These are phyloP conservation scores for Rhizoclosmatium sp. DNA, from an alignment of 192 early-diverging fungal genomes.

Conservation along the genomic window DNA sequence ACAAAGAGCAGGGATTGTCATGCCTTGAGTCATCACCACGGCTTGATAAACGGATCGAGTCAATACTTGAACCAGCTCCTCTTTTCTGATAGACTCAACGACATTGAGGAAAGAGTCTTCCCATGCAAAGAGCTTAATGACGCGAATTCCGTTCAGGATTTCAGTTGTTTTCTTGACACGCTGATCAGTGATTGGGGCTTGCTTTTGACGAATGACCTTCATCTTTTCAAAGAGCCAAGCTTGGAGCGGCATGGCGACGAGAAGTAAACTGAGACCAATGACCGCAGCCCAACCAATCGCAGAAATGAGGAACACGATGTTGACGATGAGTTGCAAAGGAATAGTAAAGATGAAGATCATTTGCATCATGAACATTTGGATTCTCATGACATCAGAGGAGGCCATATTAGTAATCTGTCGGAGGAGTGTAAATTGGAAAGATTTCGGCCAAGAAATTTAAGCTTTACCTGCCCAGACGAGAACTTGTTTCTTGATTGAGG, in stretches of 20 bases:
- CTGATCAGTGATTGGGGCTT: conserved; percentile 64
- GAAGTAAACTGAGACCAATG: background rate
- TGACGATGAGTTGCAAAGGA: conserved; percentile 1
- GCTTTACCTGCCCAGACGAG: conserved; percentile 44
- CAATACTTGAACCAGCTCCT: conserved; percentile 56
- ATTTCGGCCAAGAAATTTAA: conserved; percentile 27
- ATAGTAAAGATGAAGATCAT: conserved; percentile 11
- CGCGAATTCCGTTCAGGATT: conserved; percentile 73
- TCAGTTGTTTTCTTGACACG: conserved; percentile 77
- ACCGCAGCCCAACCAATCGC: conserved; percentile 1
- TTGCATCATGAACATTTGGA: conserved; percentile 35
- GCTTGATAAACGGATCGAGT: conserved; percentile 22
- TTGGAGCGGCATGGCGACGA: background rate
- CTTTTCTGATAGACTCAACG: conserved; percentile 57
- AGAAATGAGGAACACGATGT: conserved; percentile 20
- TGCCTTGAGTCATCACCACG: conserved; percentile 19
- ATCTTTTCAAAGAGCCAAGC: conserved; percentile 41
- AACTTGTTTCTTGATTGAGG: background rate
- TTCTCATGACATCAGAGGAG: conserved; percentile 21
- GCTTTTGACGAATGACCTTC: background rate
- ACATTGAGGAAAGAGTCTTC: conserved; percentile 68
- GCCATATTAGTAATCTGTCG: background rate
- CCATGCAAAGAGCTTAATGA: conserved; percentile 82
- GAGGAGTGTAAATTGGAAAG: background rate
- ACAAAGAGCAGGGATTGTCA: conserved; percentile 51